Evolutionary conservation across 768 basidiomycete species (phyloP), one percentile per base, ranked within the genome.

Genomic region (Nevesoporus exiguus): DNA sequence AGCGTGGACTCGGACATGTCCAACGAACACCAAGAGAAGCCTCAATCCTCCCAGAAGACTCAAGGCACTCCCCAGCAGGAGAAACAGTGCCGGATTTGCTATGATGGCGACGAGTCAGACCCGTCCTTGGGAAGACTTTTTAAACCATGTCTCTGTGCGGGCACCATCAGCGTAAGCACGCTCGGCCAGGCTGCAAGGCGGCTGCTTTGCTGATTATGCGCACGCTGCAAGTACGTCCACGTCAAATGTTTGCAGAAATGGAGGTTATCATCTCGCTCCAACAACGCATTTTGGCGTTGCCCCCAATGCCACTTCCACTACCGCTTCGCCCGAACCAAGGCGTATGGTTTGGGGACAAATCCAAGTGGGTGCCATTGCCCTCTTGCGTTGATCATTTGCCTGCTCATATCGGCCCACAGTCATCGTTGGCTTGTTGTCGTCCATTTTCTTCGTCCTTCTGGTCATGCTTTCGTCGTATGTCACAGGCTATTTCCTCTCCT

Each of bases 61-160:
- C 24, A n/a, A 33, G 41, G 62, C 62, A 59, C 72, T 13, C 25
- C 34, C 21, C 56, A 61, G 25, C 61, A 79, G 47, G 82, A 83
- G 63, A 86, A 80, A 62, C 87, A 88, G 65, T 94, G 93, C 64
- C 79, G 93, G 49, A 95, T 95, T 43, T 95, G 93, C 66, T 76
- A 92, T 25, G 86, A 88, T 36, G 85, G 88, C 5, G 69, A 73
- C 11, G 79, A 81, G 42, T 79, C 80, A 22, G 85, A 88, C 58
- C 77, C 80, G 24, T 58, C 68, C 30, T 73, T 87, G 37, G 93
- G 93, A 3, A 80, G 84, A 50, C 80, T 94, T 59, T 91, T 95
- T 59, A 82, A 85, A 29, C 93, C 93, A 6, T 76, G 76, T 65
- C 73, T 80, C 9, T 84, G 82, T 57, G 84, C 81, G 56, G 92